Base-by-base conservation (phyloP, 2,329 filamentous ascomycete species). In the Sporothrix phasma region DNA sequence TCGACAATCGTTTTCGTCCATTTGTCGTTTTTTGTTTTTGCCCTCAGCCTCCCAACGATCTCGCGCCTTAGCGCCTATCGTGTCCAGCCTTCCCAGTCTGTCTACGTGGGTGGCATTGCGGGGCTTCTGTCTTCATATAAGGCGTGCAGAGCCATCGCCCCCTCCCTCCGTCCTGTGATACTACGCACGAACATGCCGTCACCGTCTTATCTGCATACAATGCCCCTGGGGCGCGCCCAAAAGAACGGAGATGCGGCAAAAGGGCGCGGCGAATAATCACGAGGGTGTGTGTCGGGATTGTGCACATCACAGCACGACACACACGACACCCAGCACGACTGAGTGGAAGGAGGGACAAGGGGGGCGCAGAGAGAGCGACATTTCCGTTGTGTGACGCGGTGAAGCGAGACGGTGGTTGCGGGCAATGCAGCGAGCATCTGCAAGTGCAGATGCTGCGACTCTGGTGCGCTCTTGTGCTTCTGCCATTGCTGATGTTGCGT, bases 161-260 rank as follows among this genome's bases (percentile, higher is more conserved):
- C 7, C 13, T n/a, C n/a, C n/a, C n/a, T n/a, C 19, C 3, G 34
- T n/a, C 39, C 46, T 62, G 59, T 53, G 49, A n/a, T n/a, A n/a
- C n/a, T n/a, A n/a, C n/a, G 63, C 62, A 53, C 59, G 45, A 65
- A 31, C 49, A 56, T 58, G 63, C 34, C 59, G 63, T 62, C 63
- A 65, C 59, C 60, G 59, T 65, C 59, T 61, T 61, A 51, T 51
- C 59, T 49, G 26, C 56, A 45, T n/a, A 19, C 24, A 22, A 49
- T 24, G 43, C 29, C 3, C 34, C 24, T 19, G 60, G 46, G 46
- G 17, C 34, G 34, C 34, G 46, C 46, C 22, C 43, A 31, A 43
- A 62, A 62, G 34, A 24, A 47, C 31, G 60, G 60, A 31, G 59
- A 24, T 29, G 49, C n/a, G 49, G 29, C 26, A 60, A 26, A 29